These are phyloP conservation scores for Fusarium luffae DNA, from an alignment of 2,329 filamentous ascomycete genomes.

Conservation along the genomic window DNA sequence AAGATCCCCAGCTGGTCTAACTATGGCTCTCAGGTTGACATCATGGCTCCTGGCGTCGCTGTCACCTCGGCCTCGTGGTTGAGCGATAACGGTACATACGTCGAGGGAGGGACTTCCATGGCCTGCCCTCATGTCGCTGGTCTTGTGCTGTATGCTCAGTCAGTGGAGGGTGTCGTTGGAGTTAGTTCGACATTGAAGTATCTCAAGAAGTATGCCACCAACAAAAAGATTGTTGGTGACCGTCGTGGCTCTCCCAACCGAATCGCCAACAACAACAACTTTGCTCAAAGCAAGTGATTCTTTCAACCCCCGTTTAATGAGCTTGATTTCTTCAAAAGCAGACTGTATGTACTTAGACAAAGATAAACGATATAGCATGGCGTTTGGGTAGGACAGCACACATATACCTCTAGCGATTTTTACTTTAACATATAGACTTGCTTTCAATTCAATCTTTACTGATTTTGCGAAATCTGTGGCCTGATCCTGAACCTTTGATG, in stretches of 20 bases:
- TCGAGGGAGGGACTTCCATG: conserved; percentile 71
- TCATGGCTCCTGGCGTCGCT: conserved; percentile 62
- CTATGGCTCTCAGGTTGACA: conserved; percentile 60
- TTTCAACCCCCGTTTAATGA: neutral
- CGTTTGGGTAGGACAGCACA: conserved; percentile 7
- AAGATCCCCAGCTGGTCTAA: conserved; percentile 61
- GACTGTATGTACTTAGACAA: neutral
- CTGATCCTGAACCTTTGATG: neutral
- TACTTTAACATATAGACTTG: conserved; percentile 4
- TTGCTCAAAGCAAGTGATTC: conserved; percentile 25
- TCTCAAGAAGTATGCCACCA: conserved; percentile 55
- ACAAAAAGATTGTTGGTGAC: conserved; percentile 53
- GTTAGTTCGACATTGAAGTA: conserved; percentile 52
- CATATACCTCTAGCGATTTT: conserved; percentile 5
- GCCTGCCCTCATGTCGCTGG: conserved; percentile 70
- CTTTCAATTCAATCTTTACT: conserved; percentile 16
- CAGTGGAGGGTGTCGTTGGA: conserved; percentile 53
- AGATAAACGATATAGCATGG: conserved; percentile 7
- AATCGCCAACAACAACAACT: conserved; percentile 61
- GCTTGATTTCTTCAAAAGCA: neutral
- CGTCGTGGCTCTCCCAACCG: conserved; percentile 57
- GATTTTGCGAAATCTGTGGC: neutral
- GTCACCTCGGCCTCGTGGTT: conserved; percentile 62
- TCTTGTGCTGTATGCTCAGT: conserved; percentile 61
- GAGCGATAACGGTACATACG: conserved; percentile 55